phyloP scores from a whole-genome alignment of 805 yeast genomes.

The Schizosaccharomyces osmophilus region DNA sequence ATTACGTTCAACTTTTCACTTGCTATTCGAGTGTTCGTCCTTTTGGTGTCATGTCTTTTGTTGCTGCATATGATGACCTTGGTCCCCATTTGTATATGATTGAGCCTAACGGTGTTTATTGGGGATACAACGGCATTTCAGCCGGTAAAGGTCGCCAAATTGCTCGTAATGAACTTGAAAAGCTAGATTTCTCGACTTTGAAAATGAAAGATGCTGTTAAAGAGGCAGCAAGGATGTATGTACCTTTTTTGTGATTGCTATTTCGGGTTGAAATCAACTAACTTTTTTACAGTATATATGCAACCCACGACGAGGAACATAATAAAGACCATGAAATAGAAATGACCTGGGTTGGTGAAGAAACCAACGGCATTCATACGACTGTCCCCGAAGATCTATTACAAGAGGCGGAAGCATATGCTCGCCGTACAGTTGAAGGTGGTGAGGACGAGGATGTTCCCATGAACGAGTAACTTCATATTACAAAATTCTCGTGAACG shows the following conservation, averaged over 20 bases:
- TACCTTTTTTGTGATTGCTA: slow-evolving; percentile 1
- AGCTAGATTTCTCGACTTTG: slow-evolving; percentile 46
- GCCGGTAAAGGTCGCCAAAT: slow-evolving; percentile 95
- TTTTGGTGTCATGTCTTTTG: slow-evolving; percentile 75
- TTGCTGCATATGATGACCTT: slow-evolving; percentile 78
- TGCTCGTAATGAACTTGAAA: slow-evolving; percentile 92
- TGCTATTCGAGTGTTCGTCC: slow-evolving; percentile 94
- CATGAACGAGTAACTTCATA: not conserved
- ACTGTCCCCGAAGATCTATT: slow-evolving; percentile 57
- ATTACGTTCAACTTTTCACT: slow-evolving; percentile 84
- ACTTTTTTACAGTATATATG: slow-evolving; percentile 23
- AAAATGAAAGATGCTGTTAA: slow-evolving; percentile 64
- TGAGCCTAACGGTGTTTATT: slow-evolving; percentile 88
- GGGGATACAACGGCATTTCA: slow-evolving; percentile 97
- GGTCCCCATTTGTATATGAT: slow-evolving; percentile 89
- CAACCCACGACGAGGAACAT: slow-evolving; percentile 92
- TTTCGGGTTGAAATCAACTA: not conserved
- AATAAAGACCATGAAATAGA: slow-evolving; percentile 94
- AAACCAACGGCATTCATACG: slow-evolving; percentile 59
- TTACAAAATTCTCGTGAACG: too few relatives aligned
- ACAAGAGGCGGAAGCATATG: slow-evolving; percentile 45
- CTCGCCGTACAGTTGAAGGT: slow-evolving; percentile 55
- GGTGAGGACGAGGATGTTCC: slow-evolving; percentile 39
- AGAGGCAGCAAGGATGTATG: slow-evolving; percentile 61
- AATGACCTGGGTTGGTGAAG: slow-evolving; percentile 57